Evolutionary conservation across 192 early-diverging fungal species (phyloP).

Genomic region (Coemansia sp.): DNA sequence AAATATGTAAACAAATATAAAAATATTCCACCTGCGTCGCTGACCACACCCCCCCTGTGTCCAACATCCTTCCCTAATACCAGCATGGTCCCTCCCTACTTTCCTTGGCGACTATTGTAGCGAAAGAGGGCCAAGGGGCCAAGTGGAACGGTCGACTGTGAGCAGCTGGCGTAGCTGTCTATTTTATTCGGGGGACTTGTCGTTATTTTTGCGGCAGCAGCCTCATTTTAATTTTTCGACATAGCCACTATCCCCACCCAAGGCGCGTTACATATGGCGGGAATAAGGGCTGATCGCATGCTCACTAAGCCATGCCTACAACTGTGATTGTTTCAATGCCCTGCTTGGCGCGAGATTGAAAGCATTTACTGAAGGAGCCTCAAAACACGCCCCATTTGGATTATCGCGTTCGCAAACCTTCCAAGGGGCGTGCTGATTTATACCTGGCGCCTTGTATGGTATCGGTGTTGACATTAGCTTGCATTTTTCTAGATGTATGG

Average conservation of each 20-base stretch:
- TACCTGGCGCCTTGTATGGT: background rate
- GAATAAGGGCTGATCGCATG: background rate
- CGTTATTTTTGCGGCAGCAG: background rate
- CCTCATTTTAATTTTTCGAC: background rate
- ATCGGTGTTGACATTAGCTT: background rate
- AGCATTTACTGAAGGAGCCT: background rate
- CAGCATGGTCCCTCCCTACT: constrained; percentile 2
- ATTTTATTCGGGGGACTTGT: background rate
- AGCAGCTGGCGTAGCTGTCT: background rate
- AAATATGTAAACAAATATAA: background rate
- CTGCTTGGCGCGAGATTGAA: background rate
- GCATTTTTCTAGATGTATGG: background rate
- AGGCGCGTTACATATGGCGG: background rate
- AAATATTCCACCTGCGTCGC: background rate
- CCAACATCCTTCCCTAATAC: background rate
- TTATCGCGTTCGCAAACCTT: background rate
- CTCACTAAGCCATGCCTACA: background rate
- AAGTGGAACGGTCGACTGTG: background rate
- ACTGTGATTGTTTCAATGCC: background rate
- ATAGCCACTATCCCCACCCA: constrained; percentile 4
- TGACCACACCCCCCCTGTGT: background rate
- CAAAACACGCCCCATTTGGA: background rate
- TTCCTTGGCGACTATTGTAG: background rate
- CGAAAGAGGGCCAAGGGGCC: background rate
- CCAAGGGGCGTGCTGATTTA: background rate